phyloP scores from a whole-genome alignment of 2,329 filamentous ascomycete genomes.

The Leptoxyphium fumago region DNA sequence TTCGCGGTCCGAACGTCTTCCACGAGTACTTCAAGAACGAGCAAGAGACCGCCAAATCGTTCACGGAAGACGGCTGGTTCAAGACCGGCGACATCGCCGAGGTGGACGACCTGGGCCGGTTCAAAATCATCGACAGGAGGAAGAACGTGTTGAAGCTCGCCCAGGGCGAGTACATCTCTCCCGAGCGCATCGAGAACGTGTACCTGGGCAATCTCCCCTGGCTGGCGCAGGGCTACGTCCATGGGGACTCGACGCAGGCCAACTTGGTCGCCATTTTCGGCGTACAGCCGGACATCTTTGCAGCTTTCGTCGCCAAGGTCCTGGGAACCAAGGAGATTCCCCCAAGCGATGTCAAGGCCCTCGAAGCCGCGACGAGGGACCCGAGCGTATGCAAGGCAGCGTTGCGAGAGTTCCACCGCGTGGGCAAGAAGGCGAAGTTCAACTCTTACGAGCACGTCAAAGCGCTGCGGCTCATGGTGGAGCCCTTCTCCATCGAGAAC shows the following conservation, averaged over 20 bases:
- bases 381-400: conserved; percentile 60
- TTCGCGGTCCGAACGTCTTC: conserved; percentile 72
- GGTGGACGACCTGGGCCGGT: conserved; percentile 71
- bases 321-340: conserved; percentile 49
- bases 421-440: conserved; percentile 74
- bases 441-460: conserved; percentile 78
- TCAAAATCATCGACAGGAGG: conserved; percentile 87
- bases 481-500: conserved; percentile 89
- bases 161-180: conserved; percentile 95
- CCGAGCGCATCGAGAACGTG: conserved; percentile 92
- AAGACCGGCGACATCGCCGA: conserved; percentile 83
- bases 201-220: conserved; percentile 70
- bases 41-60: conserved; percentile 67
- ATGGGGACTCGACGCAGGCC: conserved; percentile 74
- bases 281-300: conserved; percentile 71
- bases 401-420: conserved; percentile 60
- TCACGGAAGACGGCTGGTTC: conserved; percentile 92
- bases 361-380: conserved; percentile 54
- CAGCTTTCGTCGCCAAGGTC: conserved; percentile 62
- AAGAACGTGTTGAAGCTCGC: conserved; percentile 99
- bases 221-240: conserved; percentile 70
- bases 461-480: conserved; percentile 59
- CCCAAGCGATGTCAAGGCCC: conserved; percentile 47
- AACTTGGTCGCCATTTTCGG: conserved; percentile 77
- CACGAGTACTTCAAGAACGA: conserved; percentile 79